Base-by-base conservation (phyloP, 495 filamentous ascomycete species). In the Tuber borchii region DNA sequence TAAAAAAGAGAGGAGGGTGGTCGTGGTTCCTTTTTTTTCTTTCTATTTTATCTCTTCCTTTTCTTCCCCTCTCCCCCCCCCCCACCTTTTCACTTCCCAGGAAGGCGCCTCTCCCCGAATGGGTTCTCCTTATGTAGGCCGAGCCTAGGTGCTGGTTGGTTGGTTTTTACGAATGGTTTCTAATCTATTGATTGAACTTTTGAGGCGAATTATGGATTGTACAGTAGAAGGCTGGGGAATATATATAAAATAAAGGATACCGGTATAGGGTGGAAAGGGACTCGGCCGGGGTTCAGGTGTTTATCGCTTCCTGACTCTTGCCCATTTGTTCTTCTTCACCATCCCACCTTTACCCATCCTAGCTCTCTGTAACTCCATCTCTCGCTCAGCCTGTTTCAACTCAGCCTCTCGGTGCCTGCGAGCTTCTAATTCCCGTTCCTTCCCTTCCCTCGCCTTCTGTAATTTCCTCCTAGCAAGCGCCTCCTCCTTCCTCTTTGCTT, bases 341-440 rank as follows among this genome's bases (percentile, higher is more conserved):
- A 74, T 78, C 16, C 70, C 76, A 3, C 81, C 82, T 83, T 95
- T 95, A 70, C 89, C 90, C 93, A 97, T 93, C 83, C 87, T 88
- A n/a, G 87, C 90, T 61, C 90, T 86, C 82, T 93, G 92, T 77
- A 91, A 82, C 72, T 95, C 94, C 74, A 98, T 84, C 84, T 92
- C 90, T 31, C 88, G 85, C 85, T 97, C 91, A 3, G 94, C 91
- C 9, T 88, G 86, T 70, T 86, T 85, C 71, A 99, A 88, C 73
- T 93, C 88, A 70, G 86, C 86, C 78, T 93, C 88, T 82, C 92
- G 90, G 80, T 90, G 90, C 83, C 88, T 88, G 72, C 94, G 86
- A 40, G 86, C 87, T 43, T 87, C 86, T 45, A 98, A 84, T 81
- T 89, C 90, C 72, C 84, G 87, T 80, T 85, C 83, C 76, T 83